These are phyloP conservation scores for Lentinula guzmanii DNA, from an alignment of 768 basidiomycete species.

Conservation along the genomic window DNA sequence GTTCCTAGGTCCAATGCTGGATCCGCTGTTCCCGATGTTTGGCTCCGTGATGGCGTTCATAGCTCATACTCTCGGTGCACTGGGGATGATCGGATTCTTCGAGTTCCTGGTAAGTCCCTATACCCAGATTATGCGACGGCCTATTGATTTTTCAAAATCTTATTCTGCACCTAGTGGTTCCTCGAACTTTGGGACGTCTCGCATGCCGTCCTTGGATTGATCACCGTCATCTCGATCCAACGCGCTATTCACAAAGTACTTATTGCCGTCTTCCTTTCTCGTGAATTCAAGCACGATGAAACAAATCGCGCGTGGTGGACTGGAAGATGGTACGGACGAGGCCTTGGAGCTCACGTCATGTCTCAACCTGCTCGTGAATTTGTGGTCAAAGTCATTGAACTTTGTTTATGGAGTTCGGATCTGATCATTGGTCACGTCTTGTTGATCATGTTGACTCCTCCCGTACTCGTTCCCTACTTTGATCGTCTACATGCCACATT, in stretches of 20 bases:
- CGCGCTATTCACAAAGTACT: constrained; percentile 90
- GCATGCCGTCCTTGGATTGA: constrained; percentile 90
- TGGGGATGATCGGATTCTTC: constrained; percentile 92
- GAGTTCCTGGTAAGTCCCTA: constrained; percentile 71
- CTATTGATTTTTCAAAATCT: not conserved
- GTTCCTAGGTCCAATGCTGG: constrained; percentile 89
- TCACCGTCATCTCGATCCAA: constrained; percentile 88
- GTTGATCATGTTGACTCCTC: constrained; percentile 86
- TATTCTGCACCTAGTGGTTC: constrained; percentile 65
- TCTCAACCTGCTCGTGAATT: constrained; percentile 98
- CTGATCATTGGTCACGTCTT: constrained; percentile 84
- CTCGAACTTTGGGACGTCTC: constrained; percentile 88
- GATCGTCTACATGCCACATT: constrained; percentile 88
- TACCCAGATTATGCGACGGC: not conserved
- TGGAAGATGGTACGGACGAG: constrained; percentile 93
- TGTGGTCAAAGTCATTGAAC: constrained; percentile 94
- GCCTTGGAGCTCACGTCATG: constrained; percentile 85
- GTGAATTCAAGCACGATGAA: constrained; percentile 99
- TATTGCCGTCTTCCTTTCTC: constrained; percentile 89
- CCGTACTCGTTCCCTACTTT: constrained; percentile 85
- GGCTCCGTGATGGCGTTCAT: constrained; percentile 90
- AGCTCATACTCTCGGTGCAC: constrained; percentile 73
- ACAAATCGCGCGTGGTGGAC: constrained; percentile 99
- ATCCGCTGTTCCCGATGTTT: constrained; percentile 79
- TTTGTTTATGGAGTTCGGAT: constrained; percentile 94